phyloP scores from a whole-genome alignment of 1,284 basidiomycete species.

The Phylloboletellus chloephorus region DNA sequence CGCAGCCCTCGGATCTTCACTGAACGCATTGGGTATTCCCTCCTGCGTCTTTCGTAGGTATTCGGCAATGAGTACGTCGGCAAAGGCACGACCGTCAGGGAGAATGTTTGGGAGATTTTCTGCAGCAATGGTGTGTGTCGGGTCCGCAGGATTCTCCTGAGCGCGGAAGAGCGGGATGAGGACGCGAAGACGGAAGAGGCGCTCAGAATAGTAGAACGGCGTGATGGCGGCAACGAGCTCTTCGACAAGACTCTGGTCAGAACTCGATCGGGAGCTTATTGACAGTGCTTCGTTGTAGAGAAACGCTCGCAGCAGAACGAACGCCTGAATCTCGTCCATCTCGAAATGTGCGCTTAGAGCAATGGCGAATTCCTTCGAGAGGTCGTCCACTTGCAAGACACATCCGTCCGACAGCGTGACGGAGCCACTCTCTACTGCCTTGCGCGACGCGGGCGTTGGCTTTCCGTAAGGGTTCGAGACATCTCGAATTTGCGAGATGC shows the following conservation, averaged over 20 bases:
- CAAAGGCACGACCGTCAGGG: conserved; percentile 56
- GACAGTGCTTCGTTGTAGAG: conserved; percentile 74
- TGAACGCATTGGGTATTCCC: conserved; percentile 47
- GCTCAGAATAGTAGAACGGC: conserved; percentile 76
- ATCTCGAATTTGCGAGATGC: conserved; percentile 51
- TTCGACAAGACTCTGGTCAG: conserved; percentile 40
- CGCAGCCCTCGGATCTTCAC: conserved; percentile 54
- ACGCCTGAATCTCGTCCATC: conserved; percentile 72
- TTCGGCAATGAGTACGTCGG: conserved; percentile 49
- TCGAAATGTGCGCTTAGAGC: conserved; percentile 66
- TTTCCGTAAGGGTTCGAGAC: conserved; percentile 58
- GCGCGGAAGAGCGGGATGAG: conserved; percentile 63
- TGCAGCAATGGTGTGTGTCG: conserved; percentile 49
- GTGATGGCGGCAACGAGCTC: conserved; percentile 68
- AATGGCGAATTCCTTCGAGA: conserved; percentile 62
- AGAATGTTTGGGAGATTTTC: conserved; percentile 56
- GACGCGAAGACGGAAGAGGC: conserved; percentile 59
- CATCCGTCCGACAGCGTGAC: conserved; percentile 63
- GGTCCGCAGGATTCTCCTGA: conserved; percentile 50
- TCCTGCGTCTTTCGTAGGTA: conserved; percentile 53
- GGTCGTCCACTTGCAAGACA: conserved; percentile 54
- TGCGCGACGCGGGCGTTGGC: conserved; percentile 61
- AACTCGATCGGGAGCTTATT: conserved; percentile 40
- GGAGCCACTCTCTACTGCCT: conserved; percentile 58
- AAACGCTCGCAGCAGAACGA: conserved; percentile 69